Base-by-base conservation (phyloP, 2,329 filamentous ascomycete species). In the Fusarium keratoplasticum region DNA sequence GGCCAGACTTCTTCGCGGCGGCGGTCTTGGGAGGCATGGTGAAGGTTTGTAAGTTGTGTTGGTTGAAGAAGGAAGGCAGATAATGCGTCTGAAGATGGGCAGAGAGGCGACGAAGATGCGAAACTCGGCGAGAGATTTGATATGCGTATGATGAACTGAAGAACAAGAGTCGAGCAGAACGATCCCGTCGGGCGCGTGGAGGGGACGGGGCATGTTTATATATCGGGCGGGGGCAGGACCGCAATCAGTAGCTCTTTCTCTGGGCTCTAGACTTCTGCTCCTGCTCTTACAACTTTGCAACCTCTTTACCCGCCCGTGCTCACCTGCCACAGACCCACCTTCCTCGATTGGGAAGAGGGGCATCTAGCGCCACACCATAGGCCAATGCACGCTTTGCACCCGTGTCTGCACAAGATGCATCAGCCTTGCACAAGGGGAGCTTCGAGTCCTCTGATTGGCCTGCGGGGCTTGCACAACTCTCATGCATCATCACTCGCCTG, bases 1-100 rank as follows among this genome's bases (percentile, higher is more conserved):
- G 88, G 73, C 83, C 76, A 84, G 89, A 86, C 83, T 88, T 80
- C 86, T 88, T 82, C 80, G 83, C 72, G 61, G 79, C 85, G 75
- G 86, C 83, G 85, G 90, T 89, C 87, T 90, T 90, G 83, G 89
- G 87, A 87, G 87, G 84, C 89, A 91, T 91, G 82, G 82, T 83
- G 83, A 82, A 66, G 76, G 78, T 64, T 74, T 75, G 77, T 67
- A 71, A 75, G 68, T 70, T 69, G 75, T 70, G 70, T 73, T 64
- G 71, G 38, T 60, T 71, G 62, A 61, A 55, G 64, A 69, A 72
- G 62, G 70, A 68, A 25, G 60, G 60, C 61, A 54, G 40, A 57
- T 67, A 55, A 38, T 66, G 69, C 6, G 60, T 63, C 54, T 71
- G 54, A 70, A 71, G 61, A 76, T 77, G 78, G 77, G 80, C 74